A percentile compares a stretch with the other conserved stretches of the same genome.
phyloP scores from a whole-genome alignment of 2,329 filamentous ascomycete genomes.

The Reticulascus tulasneorum region DNA sequence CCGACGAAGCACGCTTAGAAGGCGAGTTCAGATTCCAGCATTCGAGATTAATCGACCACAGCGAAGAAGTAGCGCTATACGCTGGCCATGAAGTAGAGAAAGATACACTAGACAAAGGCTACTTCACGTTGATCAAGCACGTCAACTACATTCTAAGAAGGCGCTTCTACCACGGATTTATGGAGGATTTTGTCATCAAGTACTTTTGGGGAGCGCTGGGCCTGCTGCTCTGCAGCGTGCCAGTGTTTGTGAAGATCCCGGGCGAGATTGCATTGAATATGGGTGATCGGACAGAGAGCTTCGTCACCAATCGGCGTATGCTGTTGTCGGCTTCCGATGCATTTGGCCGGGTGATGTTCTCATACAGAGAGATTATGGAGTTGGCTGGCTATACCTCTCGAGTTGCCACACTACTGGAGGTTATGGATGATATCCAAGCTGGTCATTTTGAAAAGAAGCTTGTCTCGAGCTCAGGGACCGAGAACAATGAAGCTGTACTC shows the following conservation, averaged over 20 bases:
- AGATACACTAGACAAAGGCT: constrained; percentile 93
- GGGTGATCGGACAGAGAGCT: constrained; percentile 70
- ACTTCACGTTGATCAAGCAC: constrained; percentile 98
- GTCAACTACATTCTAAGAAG: constrained; percentile 91
- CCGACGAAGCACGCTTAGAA: constrained; percentile 89
- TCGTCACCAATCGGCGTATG: constrained; percentile 91
- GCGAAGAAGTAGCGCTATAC: constrained; percentile 91
- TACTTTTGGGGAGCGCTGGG: constrained; percentile 98
- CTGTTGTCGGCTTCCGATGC: constrained; percentile 91
- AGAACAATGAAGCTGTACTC: constrained; percentile 78
- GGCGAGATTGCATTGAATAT: constrained; percentile 61
- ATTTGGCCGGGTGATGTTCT: constrained; percentile 95
- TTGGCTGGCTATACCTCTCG: constrained; percentile 92
- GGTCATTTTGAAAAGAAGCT: constrained; percentile 96
- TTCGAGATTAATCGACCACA: constrained; percentile 90
- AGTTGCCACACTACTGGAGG: constrained; percentile 82
- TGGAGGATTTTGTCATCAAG: constrained; percentile 99
- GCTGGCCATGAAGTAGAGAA: constrained; percentile 91
- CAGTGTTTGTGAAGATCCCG: constrained; percentile 92
- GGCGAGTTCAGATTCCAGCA: constrained; percentile 97
- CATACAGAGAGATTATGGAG: constrained; percentile 95
- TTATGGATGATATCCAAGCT: constrained; percentile 88
- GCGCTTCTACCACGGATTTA: constrained; percentile 95
- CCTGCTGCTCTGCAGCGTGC: constrained; percentile 85
- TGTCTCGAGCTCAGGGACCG: constrained; percentile 79